Base-by-base conservation (phyloP, 345 rosid species). In the Microcos paniculata region DNA sequence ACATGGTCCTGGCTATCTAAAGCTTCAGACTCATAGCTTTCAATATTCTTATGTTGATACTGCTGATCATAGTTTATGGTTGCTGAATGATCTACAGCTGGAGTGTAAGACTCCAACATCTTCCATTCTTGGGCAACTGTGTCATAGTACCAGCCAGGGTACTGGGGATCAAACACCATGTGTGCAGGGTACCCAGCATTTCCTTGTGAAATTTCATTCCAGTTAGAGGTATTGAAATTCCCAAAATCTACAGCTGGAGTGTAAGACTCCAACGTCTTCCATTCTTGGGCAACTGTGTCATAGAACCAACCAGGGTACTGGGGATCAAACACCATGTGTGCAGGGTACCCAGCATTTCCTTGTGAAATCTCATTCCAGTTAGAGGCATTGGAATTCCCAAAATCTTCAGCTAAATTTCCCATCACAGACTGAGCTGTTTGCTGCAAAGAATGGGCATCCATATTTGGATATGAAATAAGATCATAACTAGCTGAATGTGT, bases 281-380 rank as follows among this genome's bases (percentile, higher is more conserved):
- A 96, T 78, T 92, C 92, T 82, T 84, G 88, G 35, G 78, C 81
- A 83, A 88, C 82, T 57, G 88, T 86, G 64, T 94, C 96, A 80
- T 85, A 96, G 86, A 91, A 96, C 97, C 97, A 96, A 73, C 94
- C 99, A 56, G 98, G 99, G 80, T 89, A 94, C 72, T 90, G 98
- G 10, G 93, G 85, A 77, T 96, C 97, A 88, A 94, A 96, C 63
- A 83, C 76, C 96, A 96, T 92, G 76, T 92, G 94, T 67, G 88
- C 96, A 4, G 98, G 97, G 81, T 92, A 91, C 58, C 86, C 98
- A 77, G 81, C 88, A 81, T 90, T 79, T 67, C 56, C 85, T 77
- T 90, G 89, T 31, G 94, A 80, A 80, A 74, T 86, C 87, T 89
- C 92, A 79, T 87, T 89, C 97, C 91, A 87, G 76, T 84, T 75